Conservation (phyloP, 1,284 basidiomycete genomes). For the Boletus smithii region DNA sequence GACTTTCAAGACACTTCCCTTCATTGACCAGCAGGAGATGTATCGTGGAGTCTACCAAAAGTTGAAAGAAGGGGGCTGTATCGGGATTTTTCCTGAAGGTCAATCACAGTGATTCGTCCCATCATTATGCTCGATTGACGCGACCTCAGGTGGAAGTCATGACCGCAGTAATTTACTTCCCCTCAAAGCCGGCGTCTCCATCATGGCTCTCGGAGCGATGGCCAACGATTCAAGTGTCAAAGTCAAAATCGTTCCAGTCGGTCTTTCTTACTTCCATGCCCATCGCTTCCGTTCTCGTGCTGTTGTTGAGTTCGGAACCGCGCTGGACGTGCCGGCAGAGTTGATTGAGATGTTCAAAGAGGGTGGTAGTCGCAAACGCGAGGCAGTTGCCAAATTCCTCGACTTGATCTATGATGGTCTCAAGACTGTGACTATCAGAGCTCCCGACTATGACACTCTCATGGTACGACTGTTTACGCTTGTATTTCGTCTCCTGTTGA, state of each 20-base stretch:
- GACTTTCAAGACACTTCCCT: slow-evolving; percentile 76
- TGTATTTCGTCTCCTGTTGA: slow-evolving; percentile 2
- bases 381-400: slow-evolving; percentile 87
- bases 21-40: slow-evolving; percentile 92
- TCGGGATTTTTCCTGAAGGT: slow-evolving; percentile 98
- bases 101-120: slow-evolving; percentile 11
- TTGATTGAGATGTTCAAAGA: slow-evolving; percentile 88
- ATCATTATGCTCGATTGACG: slow-evolving; percentile 11
- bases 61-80: slow-evolving; percentile 83
- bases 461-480: slow-evolving; percentile 58
- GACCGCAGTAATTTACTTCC: slow-evolving; percentile 94
- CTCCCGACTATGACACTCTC: slow-evolving; percentile 96
- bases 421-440: slow-evolving; percentile 94
- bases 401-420: slow-evolving; percentile 94
- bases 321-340: slow-evolving; percentile 85
- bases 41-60: slow-evolving; percentile 92
- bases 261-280: slow-evolving; percentile 93
- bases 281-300: slow-evolving; percentile 93
- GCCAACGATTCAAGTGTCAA: slow-evolving; percentile 82
- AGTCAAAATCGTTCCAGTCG: slow-evolving; percentile 93
- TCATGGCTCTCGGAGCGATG: slow-evolving; percentile 99
- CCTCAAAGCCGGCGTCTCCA: slow-evolving; percentile 91
- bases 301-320: slow-evolving; percentile 94
- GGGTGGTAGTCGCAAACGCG: slow-evolving; percentile 86
- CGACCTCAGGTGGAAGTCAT: slow-evolving; percentile 80